phyloP scores from a whole-genome alignment of 768 basidiomycete genomes.

The Leccinum incarnatum region DNA sequence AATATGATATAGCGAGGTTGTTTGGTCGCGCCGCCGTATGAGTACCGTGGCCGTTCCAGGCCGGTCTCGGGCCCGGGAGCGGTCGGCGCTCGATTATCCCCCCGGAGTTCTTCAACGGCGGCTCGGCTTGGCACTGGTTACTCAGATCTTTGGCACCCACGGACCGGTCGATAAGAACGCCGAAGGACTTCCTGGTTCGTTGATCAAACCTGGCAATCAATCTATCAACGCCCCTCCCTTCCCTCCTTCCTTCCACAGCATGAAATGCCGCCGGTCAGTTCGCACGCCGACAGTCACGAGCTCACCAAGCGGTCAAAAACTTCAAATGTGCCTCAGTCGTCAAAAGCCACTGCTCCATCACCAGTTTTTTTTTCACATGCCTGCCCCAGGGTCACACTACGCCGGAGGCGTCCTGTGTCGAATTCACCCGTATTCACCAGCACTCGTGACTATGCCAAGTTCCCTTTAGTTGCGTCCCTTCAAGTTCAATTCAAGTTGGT shows the following conservation, averaged over 20 bases:
- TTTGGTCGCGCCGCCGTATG: not conserved
- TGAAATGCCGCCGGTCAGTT: slow-evolving; percentile 6
- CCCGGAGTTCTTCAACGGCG: not conserved
- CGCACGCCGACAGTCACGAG: slow-evolving; percentile 11
- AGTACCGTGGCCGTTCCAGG: not conserved
- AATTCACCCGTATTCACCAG: not conserved
- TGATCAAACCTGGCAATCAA: slow-evolving; percentile 2
- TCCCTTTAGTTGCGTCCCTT: not conserved
- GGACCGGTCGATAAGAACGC: not conserved
- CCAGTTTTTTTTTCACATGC: slow-evolving; percentile 1
- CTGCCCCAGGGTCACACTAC: slow-evolving; percentile 6
- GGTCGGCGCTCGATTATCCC: not conserved
- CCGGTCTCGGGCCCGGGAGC: too few species aligned
- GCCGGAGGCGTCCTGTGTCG: not conserved
- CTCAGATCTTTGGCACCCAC: not conserved
- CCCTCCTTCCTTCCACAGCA: not conserved
- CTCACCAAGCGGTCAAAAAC: slow-evolving; percentile 1
- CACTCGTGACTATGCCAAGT: not conserved
- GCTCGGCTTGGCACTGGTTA: not conserved
- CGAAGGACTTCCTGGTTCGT: not conserved
- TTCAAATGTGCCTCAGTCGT: slow-evolving; percentile 6
- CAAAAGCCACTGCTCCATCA: not conserved
- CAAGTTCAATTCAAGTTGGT: not conserved
- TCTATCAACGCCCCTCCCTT: not conserved
- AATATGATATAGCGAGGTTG: not conserved